Evolutionary conservation across 108 stramenopile species (phyloP), one percentile per base, ranked within the genome.

Genomic region (Stephanodiscus triporus): DNA sequence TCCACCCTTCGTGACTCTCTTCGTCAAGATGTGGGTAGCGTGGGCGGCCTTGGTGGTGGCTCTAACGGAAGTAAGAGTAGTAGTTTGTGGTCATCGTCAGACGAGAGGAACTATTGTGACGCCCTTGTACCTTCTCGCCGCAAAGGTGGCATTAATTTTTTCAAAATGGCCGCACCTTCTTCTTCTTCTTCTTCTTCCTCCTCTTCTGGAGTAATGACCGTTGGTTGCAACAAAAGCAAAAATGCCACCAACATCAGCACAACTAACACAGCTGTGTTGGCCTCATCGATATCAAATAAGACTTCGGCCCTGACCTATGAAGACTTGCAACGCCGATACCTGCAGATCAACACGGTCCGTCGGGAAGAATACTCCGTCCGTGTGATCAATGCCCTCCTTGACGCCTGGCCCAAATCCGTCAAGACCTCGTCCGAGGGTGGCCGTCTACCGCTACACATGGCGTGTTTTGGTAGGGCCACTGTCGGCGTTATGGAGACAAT

Each of bases 391-490:
- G 91, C 94, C 2, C 70, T 95, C 16, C 66, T 95, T 24, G 92
- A 93, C 65, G 89, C 91, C 8, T 95, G 86, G 77, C 94, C 94
- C 30, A 70, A 79, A 43, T 88, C 78, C 30, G 74, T 90, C 61
- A 83, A 87, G 66, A 87, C 87, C 45, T 86, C 87, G 45, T 88
- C 87, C 14, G 94, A 95, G 70, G 94, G 94, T 34, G 89, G 91
- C 4, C 75, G 94, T 14, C 72, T 95, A 0, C 91, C 92, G 1
- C 77, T 95, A 0, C 94, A 95, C 69, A 91, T 88, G 51, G 94
- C 94, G 8, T 88, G 88, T 68, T 90, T 90, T 48, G 93, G 93
- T 14, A 78, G 86, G 63, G 93, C 93, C 27, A 88, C 90, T 2
- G 86, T 88, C 24, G 75, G 80, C 4, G 89, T 90, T 37, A 82